phyloP scores from a whole-genome alignment of 2,329 filamentous ascomycete genomes.

The Lecanoromycetidae sp. region DNA sequence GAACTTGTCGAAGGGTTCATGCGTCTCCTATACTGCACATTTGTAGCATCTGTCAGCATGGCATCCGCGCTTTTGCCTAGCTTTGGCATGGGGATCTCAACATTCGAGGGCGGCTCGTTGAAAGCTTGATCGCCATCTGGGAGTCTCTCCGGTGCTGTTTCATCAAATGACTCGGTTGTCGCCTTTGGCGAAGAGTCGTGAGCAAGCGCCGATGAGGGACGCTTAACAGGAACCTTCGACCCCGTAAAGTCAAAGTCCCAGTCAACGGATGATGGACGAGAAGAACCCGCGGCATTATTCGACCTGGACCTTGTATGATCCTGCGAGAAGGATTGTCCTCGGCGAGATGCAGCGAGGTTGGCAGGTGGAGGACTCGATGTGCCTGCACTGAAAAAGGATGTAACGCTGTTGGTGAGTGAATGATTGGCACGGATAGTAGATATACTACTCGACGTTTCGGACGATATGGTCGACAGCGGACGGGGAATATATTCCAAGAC shows the following conservation, averaged over 20 bases:
- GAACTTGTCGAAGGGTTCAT: conserved; percentile 18
- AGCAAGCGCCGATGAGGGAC: conserved; percentile 7
- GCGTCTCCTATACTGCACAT: conserved; percentile 3
- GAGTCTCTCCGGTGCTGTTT: no score
- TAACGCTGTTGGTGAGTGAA: conserved; percentile 66
- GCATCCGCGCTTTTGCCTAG: neutral
- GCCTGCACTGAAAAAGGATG: conserved; percentile 56
- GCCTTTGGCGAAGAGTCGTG: neutral
- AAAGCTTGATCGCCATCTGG: no score
- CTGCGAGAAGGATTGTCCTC: neutral
- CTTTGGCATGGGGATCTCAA: neutral
- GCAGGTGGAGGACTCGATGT: conserved; percentile 32
- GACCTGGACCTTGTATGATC: conserved; percentile 24
- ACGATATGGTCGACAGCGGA: conserved; percentile 72
- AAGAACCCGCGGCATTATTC: conserved; percentile 31
- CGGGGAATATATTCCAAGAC: conserved; percentile 72
- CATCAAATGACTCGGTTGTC: neutral
- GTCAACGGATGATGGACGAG: neutral
- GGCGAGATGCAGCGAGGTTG: neutral
- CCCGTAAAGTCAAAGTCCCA: conserved; percentile 1
- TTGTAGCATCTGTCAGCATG: neutral
- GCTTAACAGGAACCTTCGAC: neutral
- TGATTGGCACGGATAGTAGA: conserved; percentile 57
- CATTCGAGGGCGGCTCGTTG: no score
- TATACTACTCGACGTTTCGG: conserved; percentile 66